phyloP scores from a whole-genome alignment of 2,329 filamentous ascomycete genomes.

The Pseudogymnoascus sp. region DNA sequence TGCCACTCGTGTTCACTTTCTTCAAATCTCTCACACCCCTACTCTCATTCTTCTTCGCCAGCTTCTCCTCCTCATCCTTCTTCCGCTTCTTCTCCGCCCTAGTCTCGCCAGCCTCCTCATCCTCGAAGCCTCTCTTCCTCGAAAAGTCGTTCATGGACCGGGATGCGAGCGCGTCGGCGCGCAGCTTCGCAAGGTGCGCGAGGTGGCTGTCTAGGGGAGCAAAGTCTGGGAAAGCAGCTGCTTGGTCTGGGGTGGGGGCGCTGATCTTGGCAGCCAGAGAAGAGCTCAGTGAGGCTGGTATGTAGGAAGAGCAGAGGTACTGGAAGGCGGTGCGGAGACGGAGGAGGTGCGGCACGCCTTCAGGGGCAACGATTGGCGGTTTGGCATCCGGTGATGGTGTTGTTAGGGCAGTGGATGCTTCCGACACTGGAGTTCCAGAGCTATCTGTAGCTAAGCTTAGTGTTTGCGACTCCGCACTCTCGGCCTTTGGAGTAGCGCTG shows the following conservation, averaged over 20 bases:
- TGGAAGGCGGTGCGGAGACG: slow-evolving; percentile 41
- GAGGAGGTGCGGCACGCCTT: slow-evolving; percentile 36
- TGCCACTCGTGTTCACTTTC: slow-evolving; percentile 85
- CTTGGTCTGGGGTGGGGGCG: slow-evolving; percentile 15
- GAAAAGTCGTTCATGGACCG: slow-evolving; percentile 64
- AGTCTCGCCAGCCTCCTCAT: slow-evolving; percentile 51
- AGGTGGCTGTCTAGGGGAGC: slow-evolving; percentile 64
- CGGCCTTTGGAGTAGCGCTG: slow-evolving; percentile 26
- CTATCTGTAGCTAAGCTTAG: slow-evolving; percentile 25
- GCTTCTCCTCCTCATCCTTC: slow-evolving; percentile 82
- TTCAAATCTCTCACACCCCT: slow-evolving; percentile 70
- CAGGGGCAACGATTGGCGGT: slow-evolving; percentile 24
- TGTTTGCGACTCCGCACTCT: slow-evolving; percentile 28
- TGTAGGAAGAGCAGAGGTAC: slow-evolving; percentile 43
- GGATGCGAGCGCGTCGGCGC: slow-evolving; percentile 62
- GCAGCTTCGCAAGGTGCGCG: slow-evolving; percentile 55
- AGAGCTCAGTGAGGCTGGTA: slow-evolving; percentile 33
- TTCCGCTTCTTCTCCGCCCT: slow-evolving; percentile 74
- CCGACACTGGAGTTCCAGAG: slow-evolving; percentile 31
- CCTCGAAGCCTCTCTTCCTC: slow-evolving; percentile 56
- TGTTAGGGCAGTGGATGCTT: slow-evolving; percentile 32
- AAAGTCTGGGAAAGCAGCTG: slow-evolving; percentile 52
- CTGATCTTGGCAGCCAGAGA: slow-evolving; percentile 32
- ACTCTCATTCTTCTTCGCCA: slow-evolving; percentile 68
- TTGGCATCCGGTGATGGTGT: slow-evolving; percentile 26